Evolutionary conservation across 352 stramenopile genomes (phyloP).

Genomic region (Globisporangium lucens): DNA sequence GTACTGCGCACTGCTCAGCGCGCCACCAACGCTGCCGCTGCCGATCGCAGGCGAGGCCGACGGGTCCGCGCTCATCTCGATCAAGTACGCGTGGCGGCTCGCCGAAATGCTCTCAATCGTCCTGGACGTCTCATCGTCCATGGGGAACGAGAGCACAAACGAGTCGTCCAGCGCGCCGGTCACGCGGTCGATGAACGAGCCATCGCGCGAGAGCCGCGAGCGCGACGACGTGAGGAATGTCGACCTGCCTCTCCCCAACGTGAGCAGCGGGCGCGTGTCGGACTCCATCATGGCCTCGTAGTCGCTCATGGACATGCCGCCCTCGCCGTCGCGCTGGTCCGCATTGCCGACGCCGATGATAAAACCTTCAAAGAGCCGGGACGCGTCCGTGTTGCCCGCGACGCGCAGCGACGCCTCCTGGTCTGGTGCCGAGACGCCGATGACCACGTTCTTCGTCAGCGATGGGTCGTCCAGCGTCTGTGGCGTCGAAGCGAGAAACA

Average conservation of each 20-base stretch:
- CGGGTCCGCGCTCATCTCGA: constrained; percentile 69
- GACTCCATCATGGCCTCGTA: constrained; percentile 24
- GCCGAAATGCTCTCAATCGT: constrained; percentile 45
- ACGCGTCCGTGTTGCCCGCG: constrained; percentile 50
- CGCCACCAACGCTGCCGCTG: neutral
- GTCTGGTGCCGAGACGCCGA: constrained; percentile 58
- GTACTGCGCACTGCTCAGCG: constrained; percentile 38
- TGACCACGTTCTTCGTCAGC: constrained; percentile 74
- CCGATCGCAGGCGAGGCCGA: constrained; percentile 32
- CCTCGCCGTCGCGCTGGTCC: constrained; percentile 30
- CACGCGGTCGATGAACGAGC: constrained; percentile 39
- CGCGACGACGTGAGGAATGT: constrained; percentile 46
- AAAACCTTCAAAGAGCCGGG: constrained; percentile 63
- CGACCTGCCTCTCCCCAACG: constrained; percentile 27
- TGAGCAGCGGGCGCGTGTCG: constrained; percentile 46
- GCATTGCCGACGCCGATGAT: constrained; percentile 65
- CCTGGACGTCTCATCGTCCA: constrained; percentile 62
- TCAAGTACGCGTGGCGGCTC: constrained; percentile 70
- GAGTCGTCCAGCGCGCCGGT: constrained; percentile 28
- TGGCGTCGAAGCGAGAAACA: constrained; percentile 71
- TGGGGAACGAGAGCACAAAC: constrained; percentile 75
- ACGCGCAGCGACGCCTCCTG: constrained; percentile 66
- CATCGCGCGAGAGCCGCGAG: constrained; percentile 38
- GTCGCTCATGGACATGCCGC: constrained; percentile 13
- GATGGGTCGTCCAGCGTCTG: constrained; percentile 31